Conservation (phyloP, 352 stramenopile genomes). For the Globisporangium canariense region DNA sequence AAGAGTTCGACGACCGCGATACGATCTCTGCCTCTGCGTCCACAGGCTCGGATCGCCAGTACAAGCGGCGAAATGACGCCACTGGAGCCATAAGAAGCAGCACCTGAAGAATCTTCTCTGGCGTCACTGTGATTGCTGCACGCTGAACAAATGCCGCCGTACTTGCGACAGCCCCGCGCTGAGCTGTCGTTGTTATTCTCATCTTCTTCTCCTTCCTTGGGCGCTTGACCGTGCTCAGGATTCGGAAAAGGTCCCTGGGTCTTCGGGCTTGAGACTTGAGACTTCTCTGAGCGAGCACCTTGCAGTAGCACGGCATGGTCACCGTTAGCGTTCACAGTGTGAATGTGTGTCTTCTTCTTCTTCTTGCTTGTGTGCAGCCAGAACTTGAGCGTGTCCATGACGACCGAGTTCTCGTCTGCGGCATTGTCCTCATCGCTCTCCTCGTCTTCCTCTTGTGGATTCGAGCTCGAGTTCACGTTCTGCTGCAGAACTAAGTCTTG, state of each 20-base stretch:
- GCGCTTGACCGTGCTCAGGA: not conserved
- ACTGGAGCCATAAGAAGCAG: not conserved
- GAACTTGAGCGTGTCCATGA: conserved; percentile 16
- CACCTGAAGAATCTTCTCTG: not conserved
- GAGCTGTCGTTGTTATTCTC: not conserved
- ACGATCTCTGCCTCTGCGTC: not conserved
- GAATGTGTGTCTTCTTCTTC: too few species aligned
- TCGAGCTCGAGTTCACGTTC: not conserved
- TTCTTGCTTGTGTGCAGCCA: conserved; percentile 3
- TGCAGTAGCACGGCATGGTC: not conserved
- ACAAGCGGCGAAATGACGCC: conserved; percentile 21
- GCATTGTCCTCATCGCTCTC: not conserved
- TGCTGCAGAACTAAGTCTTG: not conserved
- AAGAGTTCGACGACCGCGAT: conserved; percentile 28
- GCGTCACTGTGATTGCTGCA: conserved; percentile 1
- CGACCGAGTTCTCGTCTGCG: not conserved
- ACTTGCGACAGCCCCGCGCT: conserved; percentile 22
- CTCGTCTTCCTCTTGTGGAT: not conserved
- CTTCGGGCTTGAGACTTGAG: not conserved
- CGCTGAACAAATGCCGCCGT: conserved; percentile 21
- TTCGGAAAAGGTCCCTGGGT: not conserved
- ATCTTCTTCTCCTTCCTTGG: not conserved
- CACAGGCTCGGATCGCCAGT: conserved; percentile 31
- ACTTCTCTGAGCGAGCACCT: not conserved
- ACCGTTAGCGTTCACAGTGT: not conserved